Percentiles rank a stretch among this genome's conserved stretches.
Conservation (phyloP, 352 stramenopile species). For the Peronospora belbahrii region DNA sequence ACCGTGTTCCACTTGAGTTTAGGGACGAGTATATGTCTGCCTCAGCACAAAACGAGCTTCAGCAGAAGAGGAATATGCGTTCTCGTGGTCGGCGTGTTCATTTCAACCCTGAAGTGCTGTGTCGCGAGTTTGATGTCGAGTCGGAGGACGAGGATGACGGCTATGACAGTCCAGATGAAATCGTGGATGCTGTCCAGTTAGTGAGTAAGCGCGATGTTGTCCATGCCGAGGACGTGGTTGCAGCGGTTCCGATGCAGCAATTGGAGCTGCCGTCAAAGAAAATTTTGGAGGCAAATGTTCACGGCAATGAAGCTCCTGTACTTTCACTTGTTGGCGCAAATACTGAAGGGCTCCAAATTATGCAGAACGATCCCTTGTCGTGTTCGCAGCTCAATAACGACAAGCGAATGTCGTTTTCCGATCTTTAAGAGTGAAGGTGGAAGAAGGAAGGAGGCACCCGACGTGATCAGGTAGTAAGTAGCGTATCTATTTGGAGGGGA, state of each 20-base stretch:
- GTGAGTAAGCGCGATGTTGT: constrained; percentile 32
- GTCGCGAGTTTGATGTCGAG: constrained; percentile 53
- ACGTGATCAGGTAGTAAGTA: constrained; percentile 21
- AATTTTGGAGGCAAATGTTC: not conserved
- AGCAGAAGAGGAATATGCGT: constrained; percentile 31
- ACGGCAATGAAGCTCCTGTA: constrained; percentile 10
- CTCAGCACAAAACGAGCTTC: constrained; percentile 21
- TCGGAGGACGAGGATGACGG: constrained; percentile 42
- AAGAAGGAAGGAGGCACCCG: constrained; percentile 12
- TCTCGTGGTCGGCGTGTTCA: constrained; percentile 26
- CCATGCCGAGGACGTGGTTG: constrained; percentile 28
- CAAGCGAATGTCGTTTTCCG: constrained; percentile 32
- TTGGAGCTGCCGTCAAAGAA: constrained; percentile 15
- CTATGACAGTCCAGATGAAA: constrained; percentile 31
- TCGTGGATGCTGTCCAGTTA: constrained; percentile 37
- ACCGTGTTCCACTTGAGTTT: constrained; percentile 53
- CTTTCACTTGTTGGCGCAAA: constrained; percentile 3
- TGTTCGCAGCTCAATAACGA: constrained; percentile 33
- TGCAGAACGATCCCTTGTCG: constrained; percentile 22
- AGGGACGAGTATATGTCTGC: constrained; percentile 34
- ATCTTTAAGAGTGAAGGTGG: constrained; percentile 18
- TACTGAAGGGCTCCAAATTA: not conserved
- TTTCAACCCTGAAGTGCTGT: constrained; percentile 38
- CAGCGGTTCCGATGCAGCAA: constrained; percentile 21
- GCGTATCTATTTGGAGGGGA: constrained; percentile 33